Base-by-base conservation (phyloP, 192 early-diverging fungal species). In the Fimicolochytrium jonesii region DNA sequence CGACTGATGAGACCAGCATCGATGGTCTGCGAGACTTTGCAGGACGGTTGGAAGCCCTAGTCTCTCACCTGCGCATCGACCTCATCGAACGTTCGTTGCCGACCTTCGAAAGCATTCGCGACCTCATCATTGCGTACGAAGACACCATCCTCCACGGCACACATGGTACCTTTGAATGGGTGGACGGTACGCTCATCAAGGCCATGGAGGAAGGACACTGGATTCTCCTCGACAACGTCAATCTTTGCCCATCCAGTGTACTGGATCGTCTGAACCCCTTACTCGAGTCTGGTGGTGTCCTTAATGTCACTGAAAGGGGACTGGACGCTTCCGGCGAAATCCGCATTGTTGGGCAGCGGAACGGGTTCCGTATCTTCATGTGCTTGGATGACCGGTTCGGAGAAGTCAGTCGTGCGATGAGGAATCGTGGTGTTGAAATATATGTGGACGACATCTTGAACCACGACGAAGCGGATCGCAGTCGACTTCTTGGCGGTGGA, bases 361-460 rank as follows among this genome's bases (percentile, higher is more conserved):
- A 80, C 18, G 86, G 92, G 61, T 99, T 99, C 77, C 79, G 96
- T 28, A 88, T 99, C 48, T 92, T 99, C 66, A 91, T 99, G 91
- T 90, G 92, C 0, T 86, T 95, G 31, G 91, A 99, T 68, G 93
- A 95, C 13, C 77, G 80, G 39, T 80, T 88, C 62, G 96, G 96
- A 32, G 94, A 99, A 73, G 76, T 99, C 28, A 94, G 92, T 7
- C 81, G 95, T 7, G 94, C 96, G 3, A 99, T 99, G 96, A 75
- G 96, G 46, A 99, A 99, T 67, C 89, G 96, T 56, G 92, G 93
- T 46, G 86, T 97, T n/a, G 96, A 99, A 73, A 84, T 99, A 23
- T 76, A 80, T 22, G 69, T 94, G 1, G 69, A 83, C 1, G 82
- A 80, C 7, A 15, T 39, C 2, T 26, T 47, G 18, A 26, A 31